Evolutionary conservation across 441 rosid species (phyloP), one percentile per base, ranked within the genome.

Genomic region (Mallotus repandus): DNA sequence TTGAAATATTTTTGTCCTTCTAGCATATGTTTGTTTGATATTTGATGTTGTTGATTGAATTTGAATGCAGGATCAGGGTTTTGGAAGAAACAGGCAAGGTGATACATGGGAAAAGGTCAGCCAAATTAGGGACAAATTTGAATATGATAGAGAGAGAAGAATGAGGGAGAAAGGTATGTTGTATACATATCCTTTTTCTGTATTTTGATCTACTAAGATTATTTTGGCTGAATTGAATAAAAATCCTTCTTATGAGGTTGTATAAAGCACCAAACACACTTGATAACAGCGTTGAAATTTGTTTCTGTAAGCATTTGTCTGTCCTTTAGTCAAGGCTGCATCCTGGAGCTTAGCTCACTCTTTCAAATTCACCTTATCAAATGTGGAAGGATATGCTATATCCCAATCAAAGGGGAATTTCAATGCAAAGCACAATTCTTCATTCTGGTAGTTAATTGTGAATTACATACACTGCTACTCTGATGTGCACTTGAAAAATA

Each of bases 111-210:
- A 86, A 71, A 88, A 81, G 81, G 91, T 86, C 63, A 74, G 73
- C 85, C 97, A 89, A 77, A 78, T 94, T 68, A 86, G 94, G 38
- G 97, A 92, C 80, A 89, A 88, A 71, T 94, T 94, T 79, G 98
- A 94, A 52, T 92, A 86, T 72, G 98, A 94, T 79, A 84, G 98
- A 85, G 96, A 90, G 68, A 87, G 81, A 72, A 88, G 99, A 81
- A 89, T 89, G 95, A 87, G 87, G 73, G 92, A 95, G 72, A 92
- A 83, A 89, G 97, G 99, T 89, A 71, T 18, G 83, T 60, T 81
- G 35, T 63, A 6, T 35, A 4, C 14, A 14, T 41, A 14, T 58
- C 13, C 12, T n/a, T 14, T 74, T 66, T 38, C 10, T 54, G 1
- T 67, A 46, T 66, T 12, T 32, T 65, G 3, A 12, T 69, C 22